phyloP scores from a whole-genome alignment of 306 rosid genomes.

The Phaseolus lunatus region DNA sequence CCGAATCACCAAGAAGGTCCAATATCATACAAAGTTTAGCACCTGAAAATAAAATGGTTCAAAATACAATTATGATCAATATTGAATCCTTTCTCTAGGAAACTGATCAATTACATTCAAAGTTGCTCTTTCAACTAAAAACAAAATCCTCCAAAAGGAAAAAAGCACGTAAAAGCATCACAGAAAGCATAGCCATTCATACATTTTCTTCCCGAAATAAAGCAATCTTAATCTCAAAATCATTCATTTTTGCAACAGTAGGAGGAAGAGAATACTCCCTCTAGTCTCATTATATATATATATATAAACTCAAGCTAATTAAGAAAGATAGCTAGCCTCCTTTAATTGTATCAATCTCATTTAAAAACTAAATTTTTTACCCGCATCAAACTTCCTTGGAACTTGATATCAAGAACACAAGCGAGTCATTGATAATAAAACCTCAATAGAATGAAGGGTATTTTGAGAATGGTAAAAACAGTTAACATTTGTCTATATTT shows the following conservation, averaged over 20 bases:
- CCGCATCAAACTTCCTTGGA: neutral
- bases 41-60: conserved; percentile 58
- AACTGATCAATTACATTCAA: conserved; percentile 2
- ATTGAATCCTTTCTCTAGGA: neutral
- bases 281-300: too few relatives aligned
- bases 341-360: neutral
- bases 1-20: conserved; percentile 79
- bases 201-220: conserved; percentile 4
- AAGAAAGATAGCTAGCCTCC: too few relatives aligned
- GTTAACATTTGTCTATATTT: too few relatives aligned
- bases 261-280: neutral
- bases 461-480: too few relatives aligned
- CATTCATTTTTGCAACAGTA: neutral
- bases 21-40: conserved; percentile 91
- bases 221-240: conserved; percentile 5
- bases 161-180: neutral
- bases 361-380: neutral
- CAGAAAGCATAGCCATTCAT: neutral
- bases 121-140: neutral
- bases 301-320: too few relatives aligned
- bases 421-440: too few relatives aligned
- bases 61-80: neutral
- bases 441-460: neutral
- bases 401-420: neutral
- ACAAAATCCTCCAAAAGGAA: neutral